phyloP scores from a whole-genome alignment of 2,329 filamentous ascomycete genomes.

The Teratosphaeria zuluensis region DNA sequence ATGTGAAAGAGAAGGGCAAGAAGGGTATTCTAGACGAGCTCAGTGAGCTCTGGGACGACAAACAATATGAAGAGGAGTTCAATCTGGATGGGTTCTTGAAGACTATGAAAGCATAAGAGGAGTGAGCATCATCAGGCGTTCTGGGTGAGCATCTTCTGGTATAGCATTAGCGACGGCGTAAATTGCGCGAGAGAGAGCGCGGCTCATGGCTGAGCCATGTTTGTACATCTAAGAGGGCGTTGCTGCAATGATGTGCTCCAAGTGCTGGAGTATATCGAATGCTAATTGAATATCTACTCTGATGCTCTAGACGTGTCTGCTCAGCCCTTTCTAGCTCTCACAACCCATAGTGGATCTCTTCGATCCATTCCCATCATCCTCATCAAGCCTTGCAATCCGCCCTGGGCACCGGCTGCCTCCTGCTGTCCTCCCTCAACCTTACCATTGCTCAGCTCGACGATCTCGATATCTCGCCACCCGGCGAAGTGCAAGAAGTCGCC shows the following conservation, averaged over 20 bases:
- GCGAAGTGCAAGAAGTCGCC: conserved; percentile 44
- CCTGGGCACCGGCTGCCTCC: conserved; percentile 4
- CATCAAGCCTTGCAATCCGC: conserved; percentile 22
- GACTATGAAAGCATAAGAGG: conserved; percentile 63
- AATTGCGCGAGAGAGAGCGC: not conserved
- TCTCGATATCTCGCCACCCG: conserved; percentile 44
- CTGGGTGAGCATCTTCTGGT: not conserved
- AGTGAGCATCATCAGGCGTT: not conserved
- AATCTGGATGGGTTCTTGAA: conserved; percentile 91
- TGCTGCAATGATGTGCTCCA: not conserved
- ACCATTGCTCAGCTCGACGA: conserved; percentile 40
- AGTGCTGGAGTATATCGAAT: not conserved
- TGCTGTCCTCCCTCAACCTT: conserved; percentile 13
- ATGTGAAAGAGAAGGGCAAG: conserved; percentile 89
- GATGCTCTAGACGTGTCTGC: not conserved
- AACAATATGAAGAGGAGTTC: conserved; percentile 96
- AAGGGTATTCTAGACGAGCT: conserved; percentile 93
- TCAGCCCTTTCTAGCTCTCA: conserved; percentile 26
- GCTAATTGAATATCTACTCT: not conserved
- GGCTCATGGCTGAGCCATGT: not conserved
- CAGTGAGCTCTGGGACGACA: conserved; percentile 93
- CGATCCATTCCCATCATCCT: conserved; percentile 23
- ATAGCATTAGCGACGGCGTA: not conserved
- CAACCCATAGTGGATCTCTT: conserved; percentile 37
- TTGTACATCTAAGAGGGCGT: not conserved